Conservation (phyloP, 257 asterid genomes). For the Solanum dulcamara region DNA sequence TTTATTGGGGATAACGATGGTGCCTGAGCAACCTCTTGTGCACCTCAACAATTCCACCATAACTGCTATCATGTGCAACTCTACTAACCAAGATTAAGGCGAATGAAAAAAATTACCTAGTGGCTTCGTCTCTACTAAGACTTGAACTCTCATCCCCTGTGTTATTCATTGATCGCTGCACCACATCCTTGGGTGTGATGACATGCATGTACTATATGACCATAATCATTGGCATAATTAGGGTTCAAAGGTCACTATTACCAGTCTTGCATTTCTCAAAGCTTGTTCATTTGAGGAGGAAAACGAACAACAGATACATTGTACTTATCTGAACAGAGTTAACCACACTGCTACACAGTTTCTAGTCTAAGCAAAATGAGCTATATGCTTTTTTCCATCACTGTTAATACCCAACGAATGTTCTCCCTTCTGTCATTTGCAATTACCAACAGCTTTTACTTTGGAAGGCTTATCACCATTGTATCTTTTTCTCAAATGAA, state of each 20-base stretch:
- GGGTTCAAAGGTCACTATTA: neutral
- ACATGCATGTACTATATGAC: neutral
- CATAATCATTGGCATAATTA: neutral
- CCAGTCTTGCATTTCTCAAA: neutral
- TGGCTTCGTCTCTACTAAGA: neutral
- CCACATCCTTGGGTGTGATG: neutral
- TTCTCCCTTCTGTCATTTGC: neutral
- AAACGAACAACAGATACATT: neutral
- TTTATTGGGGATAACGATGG: neutral
- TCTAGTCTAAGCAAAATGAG: neutral
- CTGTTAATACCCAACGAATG: neutral
- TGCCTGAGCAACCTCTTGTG: neutral
- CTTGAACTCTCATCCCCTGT: neutral
- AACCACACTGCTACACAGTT: neutral
- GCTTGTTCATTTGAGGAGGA: neutral
- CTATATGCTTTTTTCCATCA: neutral
- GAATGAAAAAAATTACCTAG: neutral
- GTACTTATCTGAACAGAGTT: neutral
- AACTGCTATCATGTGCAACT: neutral
- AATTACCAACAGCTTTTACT: neutral
- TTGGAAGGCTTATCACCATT: neutral
- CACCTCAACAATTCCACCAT: neutral
- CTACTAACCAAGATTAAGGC: neutral
- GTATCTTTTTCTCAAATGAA: neutral
- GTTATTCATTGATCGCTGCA: neutral